Evolutionary conservation across 2,329 filamentous ascomycete genomes (phyloP).

Genomic region (Colletotrichum horii): DNA sequence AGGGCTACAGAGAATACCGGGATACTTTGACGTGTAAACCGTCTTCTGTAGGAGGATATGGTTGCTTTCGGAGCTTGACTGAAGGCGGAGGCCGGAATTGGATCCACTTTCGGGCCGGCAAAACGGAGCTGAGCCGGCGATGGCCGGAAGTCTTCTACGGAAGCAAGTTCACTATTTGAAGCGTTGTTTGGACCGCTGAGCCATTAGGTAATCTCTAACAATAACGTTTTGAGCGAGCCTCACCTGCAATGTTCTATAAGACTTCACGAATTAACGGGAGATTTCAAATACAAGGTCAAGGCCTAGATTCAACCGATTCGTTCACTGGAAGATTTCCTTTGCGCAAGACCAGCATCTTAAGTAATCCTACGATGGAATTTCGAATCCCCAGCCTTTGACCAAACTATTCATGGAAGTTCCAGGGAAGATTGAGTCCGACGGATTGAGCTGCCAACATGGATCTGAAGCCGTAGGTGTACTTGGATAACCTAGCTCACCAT

Average conservation of each 20-base stretch:
- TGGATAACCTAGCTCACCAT: neutral
- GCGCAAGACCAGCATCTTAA: too few relatives aligned
- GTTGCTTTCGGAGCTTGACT: neutral
- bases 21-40: fast-evolving
- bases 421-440: too few relatives aligned
- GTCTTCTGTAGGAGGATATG: neutral
- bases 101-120: neutral
- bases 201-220: fast-evolving
- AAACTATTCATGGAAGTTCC: too few relatives aligned
- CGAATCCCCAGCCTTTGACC: too few relatives aligned
- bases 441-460: too few relatives aligned
- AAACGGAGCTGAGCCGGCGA: neutral
- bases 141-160: neutral
- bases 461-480: too few relatives aligned
- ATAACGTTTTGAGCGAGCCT: fast-evolving
- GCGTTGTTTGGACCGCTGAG: neutral
- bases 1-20: fast-evolving
- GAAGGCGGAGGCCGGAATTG: fast-evolving
- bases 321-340: neutral
- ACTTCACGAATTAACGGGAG: neutral
- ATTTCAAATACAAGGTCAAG: neutral
- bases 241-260: fast-evolving
- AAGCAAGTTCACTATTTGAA: fast-evolving
- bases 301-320: neutral
- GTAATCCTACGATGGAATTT: too few relatives aligned